Evolutionary conservation across 768 basidiomycete species (phyloP), one percentile per base, ranked within the genome.

Genomic region (Suillus lakei): DNA sequence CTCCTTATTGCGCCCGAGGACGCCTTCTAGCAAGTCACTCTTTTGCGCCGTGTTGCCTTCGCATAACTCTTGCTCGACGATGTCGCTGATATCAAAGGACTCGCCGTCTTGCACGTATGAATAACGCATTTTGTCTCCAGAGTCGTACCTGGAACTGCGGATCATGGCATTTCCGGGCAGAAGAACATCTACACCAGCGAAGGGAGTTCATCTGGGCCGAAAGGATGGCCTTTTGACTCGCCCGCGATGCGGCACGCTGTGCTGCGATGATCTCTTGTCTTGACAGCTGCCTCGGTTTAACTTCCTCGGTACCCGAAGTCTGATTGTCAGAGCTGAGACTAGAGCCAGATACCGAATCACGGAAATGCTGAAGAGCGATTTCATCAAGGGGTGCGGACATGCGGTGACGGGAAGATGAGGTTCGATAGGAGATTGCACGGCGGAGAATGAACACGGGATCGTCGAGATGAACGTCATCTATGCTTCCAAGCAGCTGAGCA

Each of bases 101-200:
- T 93, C 93, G 3, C 96, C 97, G 67, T 96, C 94, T 67, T 95
- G 90, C 48, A 98, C 91, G 74, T 95, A 98, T 44, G 96, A 98
- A 75, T 99, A 99, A 0, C 96, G 90, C 79, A 95, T 91, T 54
- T 83, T 81, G 68, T 93, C 91, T 48, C 85, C 87, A 6, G 78
- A 74, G 26, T 93, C 87, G 67, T 89, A 88, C 8, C 94, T 83
- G 7, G 92, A 89, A 70, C 94, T 96, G 36, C 97, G 90, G 12
- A 99, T 83, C 72, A 93, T 87, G 0, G 88, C 92, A 66, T 92
- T 92, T 6, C 93, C 93, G 2, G 93, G 92, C 2, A 98, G 80
- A 10, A 95, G 78, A 16, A 99, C 87, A 69, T 99, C 97, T 74
- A 97, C 86, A 1, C 97, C 97, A n/a, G 51, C 94, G 88, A 21